phyloP scores from a whole-genome alignment of 768 basidiomycete genomes.

The Rhizopogon vinicolor region DNA sequence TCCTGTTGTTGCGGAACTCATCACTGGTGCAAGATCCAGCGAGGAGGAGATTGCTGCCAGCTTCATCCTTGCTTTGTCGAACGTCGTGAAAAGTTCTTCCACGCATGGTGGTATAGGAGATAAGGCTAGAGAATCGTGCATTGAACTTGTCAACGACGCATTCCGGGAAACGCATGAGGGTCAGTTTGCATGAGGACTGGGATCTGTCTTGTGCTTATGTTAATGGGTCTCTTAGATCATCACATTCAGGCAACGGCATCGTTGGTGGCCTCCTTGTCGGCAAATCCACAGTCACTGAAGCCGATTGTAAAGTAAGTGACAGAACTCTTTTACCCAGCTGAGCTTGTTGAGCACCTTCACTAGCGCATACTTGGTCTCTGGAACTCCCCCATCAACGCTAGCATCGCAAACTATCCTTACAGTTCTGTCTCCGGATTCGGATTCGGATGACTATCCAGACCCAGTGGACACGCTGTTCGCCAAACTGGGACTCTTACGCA shows the following conservation, averaged over 20 bases:
- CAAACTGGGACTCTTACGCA: constrained; percentile 55
- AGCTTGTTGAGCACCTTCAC: constrained; percentile 4
- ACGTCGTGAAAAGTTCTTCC: constrained; percentile 63
- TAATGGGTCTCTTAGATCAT: constrained; percentile 42
- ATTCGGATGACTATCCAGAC: constrained; percentile 17
- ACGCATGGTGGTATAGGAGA: constrained; percentile 67
- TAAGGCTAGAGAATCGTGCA: constrained; percentile 63
- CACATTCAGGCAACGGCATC: constrained; percentile 62
- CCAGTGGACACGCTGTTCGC: constrained; percentile 45
- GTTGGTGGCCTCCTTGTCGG: constrained; percentile 60
- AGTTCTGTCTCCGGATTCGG: constrained; percentile 46
- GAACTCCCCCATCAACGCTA: constrained; percentile 63
- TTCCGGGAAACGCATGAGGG: constrained; percentile 73
- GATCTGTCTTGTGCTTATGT: constrained; percentile 3
- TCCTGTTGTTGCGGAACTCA: constrained; percentile 88
- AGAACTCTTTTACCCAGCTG: background rate
- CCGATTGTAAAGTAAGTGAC: constrained; percentile 63
- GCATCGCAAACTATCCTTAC: constrained; percentile 59
- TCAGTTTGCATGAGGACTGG: constrained; percentile 20
- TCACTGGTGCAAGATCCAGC: constrained; percentile 56
- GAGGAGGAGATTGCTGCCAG: constrained; percentile 71
- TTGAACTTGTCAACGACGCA: constrained; percentile 74
- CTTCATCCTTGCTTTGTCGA: constrained; percentile 69
- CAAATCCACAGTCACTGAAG: constrained; percentile 57
- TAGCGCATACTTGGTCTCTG: constrained; percentile 59